Evolutionary conservation across 1,284 basidiomycete species (phyloP), one percentile per base, ranked within the genome.

Genomic region (Trichosporon sp.): DNA sequence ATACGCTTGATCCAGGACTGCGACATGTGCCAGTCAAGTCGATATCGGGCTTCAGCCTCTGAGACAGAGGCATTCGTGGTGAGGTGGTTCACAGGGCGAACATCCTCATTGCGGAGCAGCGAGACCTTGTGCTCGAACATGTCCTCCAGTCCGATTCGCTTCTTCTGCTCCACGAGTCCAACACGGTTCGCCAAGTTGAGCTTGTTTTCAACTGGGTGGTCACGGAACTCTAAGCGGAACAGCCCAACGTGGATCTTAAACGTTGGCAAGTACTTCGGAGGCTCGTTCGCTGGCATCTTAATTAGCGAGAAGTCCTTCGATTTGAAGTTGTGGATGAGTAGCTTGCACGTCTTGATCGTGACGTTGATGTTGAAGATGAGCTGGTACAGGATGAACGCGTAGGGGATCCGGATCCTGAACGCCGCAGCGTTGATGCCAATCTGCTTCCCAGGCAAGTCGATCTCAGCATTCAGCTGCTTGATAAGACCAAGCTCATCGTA

Each of bases 401-500:
- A 86, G 0, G 95, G 94, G 40, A 97, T 88, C 19, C 88, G 86
- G 16, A 97, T 75, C 19, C 87, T 86, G 2, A 86, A 84, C 57
- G 86, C 88, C 49, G 90, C 87, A 44, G 90, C 80, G 4, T 70
- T 56, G 36, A 83, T 63, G 21, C 46, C 32, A 16, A 77, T 61
- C 2, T 33, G 37, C 9, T 58, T 60, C 2, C 61, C 34, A 16
- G 63, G 25, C 71, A 72, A 21, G 60, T 70, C 44, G 44, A 85
- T 63, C 2, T 79, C 9, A 14, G 89, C 71, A 11, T 82, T 82
- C 81, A 88, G 86, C 54, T 84, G 81, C 60, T 87, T 85, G 29
- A 95, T 74, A 14, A 85, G 84, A 9, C 85, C 78, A 1, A 95
- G 81, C 74, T 95, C 91, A 68, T 92, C 91, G 92, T 93, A 97